Percentiles rank a stretch among this genome's conserved stretches.
These are phyloP conservation scores for Diaporthe aspalathi DNA, from an alignment of 2,329 filamentous ascomycete genomes.

Conservation along the genomic window DNA sequence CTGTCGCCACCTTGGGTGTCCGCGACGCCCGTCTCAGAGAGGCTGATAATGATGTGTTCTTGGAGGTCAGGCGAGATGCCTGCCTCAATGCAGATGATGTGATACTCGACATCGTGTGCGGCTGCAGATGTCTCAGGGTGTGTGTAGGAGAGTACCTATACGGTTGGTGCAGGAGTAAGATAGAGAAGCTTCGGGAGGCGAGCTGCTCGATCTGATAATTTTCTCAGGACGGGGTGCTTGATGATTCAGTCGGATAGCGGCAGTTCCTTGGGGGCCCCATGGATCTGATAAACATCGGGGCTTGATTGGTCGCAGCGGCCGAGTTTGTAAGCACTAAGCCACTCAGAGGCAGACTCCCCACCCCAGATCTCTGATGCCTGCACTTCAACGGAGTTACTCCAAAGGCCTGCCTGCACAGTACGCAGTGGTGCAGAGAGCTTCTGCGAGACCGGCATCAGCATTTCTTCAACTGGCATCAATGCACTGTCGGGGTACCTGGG, in stretches of 20 bases:
- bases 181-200: conserved; percentile 29
- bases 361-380: conserved; percentile 2
- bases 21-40: conserved; percentile 49
- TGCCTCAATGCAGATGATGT: conserved; percentile 79
- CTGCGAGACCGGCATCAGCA: conserved; percentile 4
- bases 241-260: conserved; percentile 31
- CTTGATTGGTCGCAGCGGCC: not conserved
- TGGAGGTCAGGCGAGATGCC: conserved; percentile 70
- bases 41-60: conserved; percentile 52
- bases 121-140: not conserved
- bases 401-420: no score
- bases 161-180: conserved; percentile 22
- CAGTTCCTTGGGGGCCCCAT: conserved; percentile 7
- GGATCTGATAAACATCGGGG: conserved; percentile 7
- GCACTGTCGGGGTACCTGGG: no score
- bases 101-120: conserved; percentile 69
- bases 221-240: conserved; percentile 23
- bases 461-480: not conserved
- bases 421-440: not conserved
- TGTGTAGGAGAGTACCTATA: no score
- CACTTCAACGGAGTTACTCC: not conserved
- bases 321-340: not conserved
- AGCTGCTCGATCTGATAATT: conserved; percentile 29
- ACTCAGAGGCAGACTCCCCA: not conserved
- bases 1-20: conserved; percentile 49